Percentiles rank a stretch among this genome's conserved stretches.
Evolutionary conservation across 129 eudicot genomes (phyloP).

Genomic region (Saussurea involucrata): DNA sequence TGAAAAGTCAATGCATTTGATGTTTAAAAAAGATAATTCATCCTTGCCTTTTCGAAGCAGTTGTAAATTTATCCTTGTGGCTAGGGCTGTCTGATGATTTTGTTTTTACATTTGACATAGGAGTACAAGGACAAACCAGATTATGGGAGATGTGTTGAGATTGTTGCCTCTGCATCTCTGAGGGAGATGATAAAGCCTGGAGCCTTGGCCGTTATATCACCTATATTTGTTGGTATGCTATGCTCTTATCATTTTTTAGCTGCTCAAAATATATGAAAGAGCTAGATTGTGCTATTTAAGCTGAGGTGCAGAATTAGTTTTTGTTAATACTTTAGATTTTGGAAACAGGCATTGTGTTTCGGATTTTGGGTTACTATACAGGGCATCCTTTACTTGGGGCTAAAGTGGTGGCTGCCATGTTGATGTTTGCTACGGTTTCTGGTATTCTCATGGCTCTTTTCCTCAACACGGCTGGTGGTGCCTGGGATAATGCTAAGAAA

Average conservation of each 20-base stretch:
- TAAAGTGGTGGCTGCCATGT: slow-evolving; percentile 90
- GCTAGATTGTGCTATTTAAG: background rate
- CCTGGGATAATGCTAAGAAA: slow-evolving; percentile 99
- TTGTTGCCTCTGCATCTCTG: slow-evolving; percentile 96
- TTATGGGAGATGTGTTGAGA: slow-evolving; percentile 91
- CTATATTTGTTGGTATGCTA: slow-evolving; percentile 69
- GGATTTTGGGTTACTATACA: slow-evolving; percentile 83
- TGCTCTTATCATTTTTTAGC: background rate
- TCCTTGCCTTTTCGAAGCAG: background rate
- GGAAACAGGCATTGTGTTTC: slow-evolving; percentile 71
- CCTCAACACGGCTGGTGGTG: slow-evolving; percentile 96
- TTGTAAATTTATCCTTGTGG: background rate
- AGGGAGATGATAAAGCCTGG: slow-evolving; percentile 99
- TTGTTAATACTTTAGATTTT: background rate
- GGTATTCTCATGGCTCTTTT: slow-evolving; percentile 99
- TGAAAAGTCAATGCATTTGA: background rate
- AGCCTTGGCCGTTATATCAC: slow-evolving; percentile 87
- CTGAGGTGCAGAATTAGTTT: background rate
- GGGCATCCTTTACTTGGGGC: slow-evolving; percentile 96
- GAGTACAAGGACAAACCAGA: slow-evolving; percentile 95
- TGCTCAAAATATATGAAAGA: background rate
- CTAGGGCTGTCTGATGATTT: background rate
- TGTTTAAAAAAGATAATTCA: background rate
- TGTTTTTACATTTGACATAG: slow-evolving; percentile 32
- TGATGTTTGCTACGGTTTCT: slow-evolving; percentile 98